A percentile compares a stretch with the other conserved stretches of the same genome.
phyloP scores from a whole-genome alignment of 352 stramenopile genomes.

The Phytophthora pistaciae region DNA sequence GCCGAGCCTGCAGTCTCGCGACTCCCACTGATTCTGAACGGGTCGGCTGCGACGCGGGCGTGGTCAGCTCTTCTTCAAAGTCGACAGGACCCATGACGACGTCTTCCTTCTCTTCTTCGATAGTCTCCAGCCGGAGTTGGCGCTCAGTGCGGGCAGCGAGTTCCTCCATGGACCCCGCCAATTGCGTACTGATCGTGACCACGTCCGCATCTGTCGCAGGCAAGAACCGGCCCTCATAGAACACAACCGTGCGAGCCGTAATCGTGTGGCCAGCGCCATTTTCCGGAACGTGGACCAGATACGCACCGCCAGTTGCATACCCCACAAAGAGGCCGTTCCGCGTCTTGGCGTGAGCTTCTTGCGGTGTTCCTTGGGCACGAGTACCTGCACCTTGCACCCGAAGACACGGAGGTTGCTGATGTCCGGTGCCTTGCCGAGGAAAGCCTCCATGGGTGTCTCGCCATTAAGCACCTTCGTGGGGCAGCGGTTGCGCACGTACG shows the following conservation, averaged over 20 bases:
- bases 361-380: not conserved
- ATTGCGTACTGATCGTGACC: not conserved
- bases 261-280: not conserved
- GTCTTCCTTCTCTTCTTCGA: no score
- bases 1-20: not conserved
- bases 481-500: not conserved
- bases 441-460: not conserved
- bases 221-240: not conserved
- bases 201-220: not conserved
- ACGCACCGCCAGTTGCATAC: not conserved
- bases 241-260: not conserved
- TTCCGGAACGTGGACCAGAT: not conserved
- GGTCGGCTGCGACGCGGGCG: not conserved
- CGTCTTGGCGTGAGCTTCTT: not conserved
- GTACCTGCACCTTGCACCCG: not conserved
- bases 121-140: no score
- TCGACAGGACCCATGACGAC: no score
- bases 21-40: conserved; percentile 15
- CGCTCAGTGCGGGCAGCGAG: no score
- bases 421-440: not conserved
- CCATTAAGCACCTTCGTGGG: not conserved
- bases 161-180: no score
- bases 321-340: not conserved
- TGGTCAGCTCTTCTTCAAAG: not conserved
- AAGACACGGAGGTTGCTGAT: not conserved